Percentiles rank a stretch among this genome's conserved stretches.
Conservation (phyloP, 2,329 filamentous ascomycete species). For the Fusarium sp. region DNA sequence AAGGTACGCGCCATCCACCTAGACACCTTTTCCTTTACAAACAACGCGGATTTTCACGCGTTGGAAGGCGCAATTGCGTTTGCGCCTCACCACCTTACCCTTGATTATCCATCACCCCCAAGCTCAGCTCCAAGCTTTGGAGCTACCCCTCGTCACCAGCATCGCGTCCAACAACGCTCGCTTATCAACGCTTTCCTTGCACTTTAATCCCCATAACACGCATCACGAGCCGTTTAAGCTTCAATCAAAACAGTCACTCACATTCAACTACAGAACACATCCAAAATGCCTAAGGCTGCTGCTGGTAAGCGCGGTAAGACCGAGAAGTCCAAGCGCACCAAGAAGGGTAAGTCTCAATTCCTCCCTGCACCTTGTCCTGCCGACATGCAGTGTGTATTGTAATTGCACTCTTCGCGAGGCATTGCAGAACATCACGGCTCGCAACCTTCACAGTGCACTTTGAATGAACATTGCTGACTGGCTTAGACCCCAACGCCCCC, state of each 20-base stretch:
- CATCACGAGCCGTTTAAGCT: background rate
- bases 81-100: conserved; percentile 47
- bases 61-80: conserved; percentile 49
- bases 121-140: conserved; percentile 36
- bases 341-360: conserved; percentile 69
- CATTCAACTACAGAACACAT: conserved; percentile 51
- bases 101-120: conserved; percentile 13
- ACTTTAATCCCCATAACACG: background rate
- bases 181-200: background rate
- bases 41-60: conserved; percentile 36
- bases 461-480: conserved; percentile 13
- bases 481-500: conserved; percentile 91
- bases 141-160: conserved; percentile 46
- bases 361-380: background rate
- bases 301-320: conserved; percentile 68
- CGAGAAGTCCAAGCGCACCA: conserved; percentile 66
- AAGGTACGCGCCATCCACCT: conserved; percentile 44
- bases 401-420: background rate
- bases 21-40: conserved; percentile 32
- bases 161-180: background rate
- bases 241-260: conserved; percentile 24
- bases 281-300: conserved; percentile 73
- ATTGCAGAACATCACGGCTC: background rate
- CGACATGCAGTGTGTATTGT: background rate
- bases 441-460: background rate